A percentile compares a stretch with the other conserved stretches of the same genome.
phyloP scores from a whole-genome alignment of 169 alveolate genomes.

The Ichthyophthirius multifiliis region DNA sequence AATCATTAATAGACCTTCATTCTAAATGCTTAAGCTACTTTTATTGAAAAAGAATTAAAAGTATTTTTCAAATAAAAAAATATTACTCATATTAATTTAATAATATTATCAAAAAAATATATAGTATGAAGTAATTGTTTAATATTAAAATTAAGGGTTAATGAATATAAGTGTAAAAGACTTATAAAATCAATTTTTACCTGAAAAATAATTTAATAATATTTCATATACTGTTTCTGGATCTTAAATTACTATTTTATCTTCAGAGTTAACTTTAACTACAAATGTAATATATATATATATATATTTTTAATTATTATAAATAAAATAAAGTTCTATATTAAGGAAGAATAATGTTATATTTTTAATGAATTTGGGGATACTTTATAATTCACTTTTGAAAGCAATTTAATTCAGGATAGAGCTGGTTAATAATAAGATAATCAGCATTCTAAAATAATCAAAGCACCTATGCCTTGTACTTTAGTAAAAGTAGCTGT shows the following conservation, averaged over 20 bases:
- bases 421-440: neutral
- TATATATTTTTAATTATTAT: neutral
- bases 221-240: neutral
- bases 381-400: neutral
- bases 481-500: slow-evolving; percentile 50
- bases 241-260: neutral
- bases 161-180: neutral
- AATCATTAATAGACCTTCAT: neutral
- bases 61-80: neutral
- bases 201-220: neutral
- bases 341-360: slow-evolving; percentile 6
- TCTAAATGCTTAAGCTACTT: neutral
- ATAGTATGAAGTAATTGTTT: neutral
- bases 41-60: neutral
- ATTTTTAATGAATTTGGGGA: neutral
- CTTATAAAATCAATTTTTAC: neutral
- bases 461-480: slow-evolving; percentile 69
- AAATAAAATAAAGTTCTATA: neutral
- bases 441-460: neutral
- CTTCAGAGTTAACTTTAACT: neutral
- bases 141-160: neutral
- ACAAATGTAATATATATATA: neutral
- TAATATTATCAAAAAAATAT: no score
- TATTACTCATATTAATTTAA: no score
- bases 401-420: neutral